Evolutionary conservation across 768 basidiomycete genomes (phyloP).

Genomic region (Naematelia aurantialba): DNA sequence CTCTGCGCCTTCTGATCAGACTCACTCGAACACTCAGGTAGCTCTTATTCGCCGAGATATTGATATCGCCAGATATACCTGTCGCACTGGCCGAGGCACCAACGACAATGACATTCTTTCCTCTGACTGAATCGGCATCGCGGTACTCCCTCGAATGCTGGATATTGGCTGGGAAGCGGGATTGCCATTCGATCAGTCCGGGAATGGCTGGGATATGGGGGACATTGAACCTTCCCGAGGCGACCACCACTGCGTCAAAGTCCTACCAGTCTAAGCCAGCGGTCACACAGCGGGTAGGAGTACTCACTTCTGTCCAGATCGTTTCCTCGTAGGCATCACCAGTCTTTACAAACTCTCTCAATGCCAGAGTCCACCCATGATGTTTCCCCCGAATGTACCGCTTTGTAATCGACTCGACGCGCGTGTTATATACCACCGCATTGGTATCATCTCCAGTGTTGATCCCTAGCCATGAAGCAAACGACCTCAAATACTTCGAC

Average conservation of each 20-base stretch:
- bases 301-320: slow-evolving; percentile 16
- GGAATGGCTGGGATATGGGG: slow-evolving; percentile 43
- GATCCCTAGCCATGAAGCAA: slow-evolving; percentile 40
- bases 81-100: slow-evolving; percentile 13
- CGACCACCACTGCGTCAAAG: slow-evolving; percentile 50
- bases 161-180: slow-evolving; percentile 13
- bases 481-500: slow-evolving; percentile 17
- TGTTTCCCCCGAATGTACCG: slow-evolving; percentile 8
- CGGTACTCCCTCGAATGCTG: slow-evolving; percentile 21
- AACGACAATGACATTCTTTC: slow-evolving; percentile 10
- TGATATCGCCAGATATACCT: not conserved
- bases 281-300: not conserved
- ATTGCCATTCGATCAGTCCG: slow-evolving; percentile 51
- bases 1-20: not conserved
- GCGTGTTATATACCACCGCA: slow-evolving; percentile 53
- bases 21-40: not conserved
- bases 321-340: not conserved
- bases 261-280: slow-evolving; percentile 6
- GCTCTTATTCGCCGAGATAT: not conserved
- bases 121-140: not conserved
- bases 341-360: slow-evolving; percentile 6
- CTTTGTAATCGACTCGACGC: slow-evolving; percentile 55
- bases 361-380: slow-evolving; percentile 6
- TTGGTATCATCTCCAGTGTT: slow-evolving; percentile 51
- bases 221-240: slow-evolving; percentile 33